Evolutionary conservation across 148 eudicot species (phyloP), one percentile per base, ranked within the genome.

Genomic region (Silene latifolia): DNA sequence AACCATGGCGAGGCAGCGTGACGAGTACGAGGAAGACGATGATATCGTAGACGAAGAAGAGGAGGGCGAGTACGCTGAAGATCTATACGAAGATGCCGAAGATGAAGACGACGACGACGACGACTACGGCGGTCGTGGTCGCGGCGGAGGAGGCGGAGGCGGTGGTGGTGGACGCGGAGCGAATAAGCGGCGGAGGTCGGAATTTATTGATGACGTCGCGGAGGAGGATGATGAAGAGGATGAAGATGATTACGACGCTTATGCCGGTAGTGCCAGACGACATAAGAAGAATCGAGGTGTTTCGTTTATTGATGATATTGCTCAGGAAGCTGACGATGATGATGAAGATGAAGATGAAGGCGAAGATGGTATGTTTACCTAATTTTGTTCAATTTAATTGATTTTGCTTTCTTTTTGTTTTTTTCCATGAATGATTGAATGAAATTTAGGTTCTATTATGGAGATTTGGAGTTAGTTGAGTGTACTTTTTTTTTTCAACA

Each of bases 271-370:
- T 0, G 79, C 61, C 0, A 64, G 75, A 23, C 57, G 80, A 18
- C 65, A 77, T 63, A 72, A 84, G 59, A 63, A 80, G 27, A 78
- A 70, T 17, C 74, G 56, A 71, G 85, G 66, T 17, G 73, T 83
- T 14, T 64, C 78, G 0, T 91, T 89, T 78, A 84, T 93, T 58
- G 98, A 93, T 73, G 81, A 82, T 71, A 81, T 81, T 10, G 83
- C 83, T n/a, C 14, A 3, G 20, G 96, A 90, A 67, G 96, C 89
- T 4, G 98, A 90, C 72, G 85, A 83, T 17, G 98, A 90, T 17
- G 98, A 88, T 7, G 98, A 93, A 0, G 98, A 93, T 58, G 97
- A 93, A 35, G 98, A 93, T 18, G 98, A 93, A 0, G 95, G 85
- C 19, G 98, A 93, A 76, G 98, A 91, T 73, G 98, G 98, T 93